Percentiles rank a stretch among this genome's conserved stretches.
phyloP scores from a whole-genome alignment of 306 rosid genomes.

The Prunus padus region DNA sequence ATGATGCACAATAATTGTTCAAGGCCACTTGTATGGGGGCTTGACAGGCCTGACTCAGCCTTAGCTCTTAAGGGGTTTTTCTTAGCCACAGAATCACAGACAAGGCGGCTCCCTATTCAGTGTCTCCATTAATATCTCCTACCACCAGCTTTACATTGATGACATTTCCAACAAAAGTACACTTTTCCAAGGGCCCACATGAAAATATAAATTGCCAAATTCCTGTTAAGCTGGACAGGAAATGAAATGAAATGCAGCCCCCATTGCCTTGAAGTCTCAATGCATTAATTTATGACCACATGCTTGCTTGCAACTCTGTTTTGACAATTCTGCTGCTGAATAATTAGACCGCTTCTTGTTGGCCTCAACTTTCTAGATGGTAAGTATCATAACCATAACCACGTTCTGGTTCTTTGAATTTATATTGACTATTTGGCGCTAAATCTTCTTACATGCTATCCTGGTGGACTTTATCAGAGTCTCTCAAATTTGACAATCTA shows the following conservation, averaged over 20 bases:
- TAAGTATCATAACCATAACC: not conserved
- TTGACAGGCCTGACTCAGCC: not conserved
- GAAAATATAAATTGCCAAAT: slow-evolving; percentile 3
- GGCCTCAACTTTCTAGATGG: not conserved
- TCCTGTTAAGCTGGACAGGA: slow-evolving; percentile 16
- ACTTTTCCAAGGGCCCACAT: slow-evolving; percentile 15
- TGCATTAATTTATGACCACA: not conserved
- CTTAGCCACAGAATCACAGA: not conserved
- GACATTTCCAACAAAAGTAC: slow-evolving; percentile 13
- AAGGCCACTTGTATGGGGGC: not conserved
- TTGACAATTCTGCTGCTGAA: not conserved
- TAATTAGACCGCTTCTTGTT: not conserved
- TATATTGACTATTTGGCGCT: not conserved
- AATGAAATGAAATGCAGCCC: not conserved
- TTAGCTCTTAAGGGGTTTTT: not conserved
- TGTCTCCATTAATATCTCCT: slow-evolving; percentile 18
- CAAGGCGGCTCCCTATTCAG: slow-evolving; percentile 25
- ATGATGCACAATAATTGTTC: not conserved
- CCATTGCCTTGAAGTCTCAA: not conserved
- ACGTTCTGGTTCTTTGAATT: not conserved
- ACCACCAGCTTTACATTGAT: slow-evolving; percentile 6
- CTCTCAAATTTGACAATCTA: not conserved
- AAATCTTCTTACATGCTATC: not conserved
- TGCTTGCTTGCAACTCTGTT: not conserved
- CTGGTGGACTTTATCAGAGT: not conserved